phyloP scores from a whole-genome alignment of 164 flowering plant species.

The Macadamia integrifolia region DNA sequence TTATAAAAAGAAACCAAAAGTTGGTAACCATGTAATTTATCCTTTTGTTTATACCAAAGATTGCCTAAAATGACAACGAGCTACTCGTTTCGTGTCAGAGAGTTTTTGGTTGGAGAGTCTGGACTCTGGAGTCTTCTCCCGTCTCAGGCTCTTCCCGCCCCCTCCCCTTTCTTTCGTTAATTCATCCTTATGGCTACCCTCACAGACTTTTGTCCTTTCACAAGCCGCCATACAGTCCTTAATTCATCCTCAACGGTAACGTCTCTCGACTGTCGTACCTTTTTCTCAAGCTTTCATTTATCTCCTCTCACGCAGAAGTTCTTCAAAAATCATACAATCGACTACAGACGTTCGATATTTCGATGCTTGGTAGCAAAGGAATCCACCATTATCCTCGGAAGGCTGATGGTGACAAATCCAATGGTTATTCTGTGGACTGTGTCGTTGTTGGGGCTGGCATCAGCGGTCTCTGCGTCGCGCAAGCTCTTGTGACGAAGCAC shows the following conservation, averaged over 20 bases:
- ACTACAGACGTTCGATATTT: slow-evolving; percentile 1
- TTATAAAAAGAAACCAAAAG: no score
- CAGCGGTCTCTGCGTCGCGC: slow-evolving; percentile 86
- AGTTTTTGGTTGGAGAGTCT: no score
- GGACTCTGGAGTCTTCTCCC: no score
- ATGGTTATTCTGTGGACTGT: slow-evolving; percentile 44
- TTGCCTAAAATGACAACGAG: not conserved
- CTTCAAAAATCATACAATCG: not conserved
- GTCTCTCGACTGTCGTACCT: not conserved
- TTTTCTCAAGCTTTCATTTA: not conserved
- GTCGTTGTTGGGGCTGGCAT: slow-evolving; percentile 89
- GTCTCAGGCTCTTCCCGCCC: not conserved
- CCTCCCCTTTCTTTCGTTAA: not conserved
- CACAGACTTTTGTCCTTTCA: slow-evolving; percentile 5
- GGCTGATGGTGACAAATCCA: slow-evolving; percentile 11
- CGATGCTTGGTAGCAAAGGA: slow-evolving; percentile 25
- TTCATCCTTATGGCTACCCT: slow-evolving; percentile 13
- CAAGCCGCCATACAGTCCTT: slow-evolving; percentile 8
- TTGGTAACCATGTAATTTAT: no score
- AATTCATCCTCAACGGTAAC: not conserved
- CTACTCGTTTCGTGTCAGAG: not conserved
- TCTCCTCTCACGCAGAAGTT: not conserved
- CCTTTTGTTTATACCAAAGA: no score
- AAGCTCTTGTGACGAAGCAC: slow-evolving; percentile 75
- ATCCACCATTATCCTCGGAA: slow-evolving; percentile 20